Percentiles rank a stretch among this genome's conserved stretches.
phyloP scores from a whole-genome alignment of 139 green algal species.

The Micractinium sp. region DNA sequence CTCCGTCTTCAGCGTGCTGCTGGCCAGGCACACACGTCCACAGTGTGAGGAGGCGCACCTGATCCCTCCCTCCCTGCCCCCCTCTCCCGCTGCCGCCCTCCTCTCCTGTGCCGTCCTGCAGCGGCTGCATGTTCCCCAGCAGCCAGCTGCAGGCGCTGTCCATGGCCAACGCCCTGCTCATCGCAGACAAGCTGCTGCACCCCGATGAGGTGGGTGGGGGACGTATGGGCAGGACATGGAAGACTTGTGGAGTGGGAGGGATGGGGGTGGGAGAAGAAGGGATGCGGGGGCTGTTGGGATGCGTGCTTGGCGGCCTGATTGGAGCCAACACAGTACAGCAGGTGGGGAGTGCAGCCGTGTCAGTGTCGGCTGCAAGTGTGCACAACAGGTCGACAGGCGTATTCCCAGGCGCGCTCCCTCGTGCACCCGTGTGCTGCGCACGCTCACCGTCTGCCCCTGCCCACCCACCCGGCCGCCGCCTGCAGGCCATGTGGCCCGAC shows the following conservation, averaged over 20 bases:
- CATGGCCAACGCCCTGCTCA: slow-evolving; percentile 34
- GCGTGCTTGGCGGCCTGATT: too few relatives aligned
- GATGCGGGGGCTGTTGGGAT: too few relatives aligned
- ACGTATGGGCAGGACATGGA: neutral
- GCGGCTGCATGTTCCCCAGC: neutral
- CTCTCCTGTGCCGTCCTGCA: neutral
- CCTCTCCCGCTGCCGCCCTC: neutral
- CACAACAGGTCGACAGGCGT: too few relatives aligned
- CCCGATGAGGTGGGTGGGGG: neutral
- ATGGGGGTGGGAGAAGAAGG: neutral
- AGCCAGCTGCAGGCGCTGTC: neutral
- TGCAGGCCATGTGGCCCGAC: slow-evolving; percentile 3
- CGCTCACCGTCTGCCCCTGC: neutral
- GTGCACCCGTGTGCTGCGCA: neutral
- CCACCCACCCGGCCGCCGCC: neutral
- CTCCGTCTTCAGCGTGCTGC: too few relatives aligned
- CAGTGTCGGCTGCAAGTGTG: neutral
- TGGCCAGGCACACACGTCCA: too few relatives aligned
- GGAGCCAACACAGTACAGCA: too few relatives aligned
- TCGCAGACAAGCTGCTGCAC: slow-evolving; percentile 16
- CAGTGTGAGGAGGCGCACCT: too few relatives aligned
- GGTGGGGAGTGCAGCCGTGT: too few relatives aligned
- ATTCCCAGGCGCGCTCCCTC: neutral
- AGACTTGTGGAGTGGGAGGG: neutral
- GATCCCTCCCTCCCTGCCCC: too few relatives aligned